Percentiles rank a stretch among this genome's conserved stretches.
These are phyloP conservation scores for Sporormia fimetaria DNA, from an alignment of 495 filamentous ascomycete species.

Conservation along the genomic window DNA sequence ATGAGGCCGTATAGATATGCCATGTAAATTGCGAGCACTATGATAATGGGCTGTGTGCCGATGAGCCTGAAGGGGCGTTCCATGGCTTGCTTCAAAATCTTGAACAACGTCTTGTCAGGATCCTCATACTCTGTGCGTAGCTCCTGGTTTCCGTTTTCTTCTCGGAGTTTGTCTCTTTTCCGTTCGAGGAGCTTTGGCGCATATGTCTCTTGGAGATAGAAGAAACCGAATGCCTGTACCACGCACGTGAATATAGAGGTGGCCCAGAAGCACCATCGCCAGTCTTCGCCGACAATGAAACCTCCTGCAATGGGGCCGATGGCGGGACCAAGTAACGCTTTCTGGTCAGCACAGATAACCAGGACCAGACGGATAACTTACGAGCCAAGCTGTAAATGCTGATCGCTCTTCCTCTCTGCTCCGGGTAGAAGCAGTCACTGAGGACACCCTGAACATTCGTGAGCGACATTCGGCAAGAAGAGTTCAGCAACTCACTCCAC, in stretches of 20 bases:
- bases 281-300: constrained; percentile 55
- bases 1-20: constrained; percentile 61
- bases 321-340: constrained; percentile 34
- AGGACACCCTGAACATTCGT: constrained; percentile 25
- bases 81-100: constrained; percentile 24
- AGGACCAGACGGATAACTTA: no score
- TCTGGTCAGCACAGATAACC: no score
- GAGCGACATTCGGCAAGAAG: background rate
- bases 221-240: constrained; percentile 52
- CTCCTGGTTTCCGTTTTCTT: constrained; percentile 50
- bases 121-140: constrained; percentile 55
- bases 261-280: constrained; percentile 34
- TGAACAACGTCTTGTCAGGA: constrained; percentile 28
- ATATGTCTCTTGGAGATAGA: constrained; percentile 56
- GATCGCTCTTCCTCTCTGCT: no score
- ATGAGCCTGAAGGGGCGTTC: constrained; percentile 40
- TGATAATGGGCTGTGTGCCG: constrained; percentile 43
- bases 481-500: constrained; percentile 17
- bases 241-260: constrained; percentile 49
- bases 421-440: constrained; percentile 31
- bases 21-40: constrained; percentile 48
- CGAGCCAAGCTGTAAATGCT: no score
- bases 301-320: constrained; percentile 35
- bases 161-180: constrained; percentile 47
- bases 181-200: constrained; percentile 47